A percentile compares a stretch with the other conserved stretches of the same genome.
phyloP scores from a whole-genome alignment of 2,329 filamentous ascomycete genomes.

The Aspergillus aculeatus region DNA sequence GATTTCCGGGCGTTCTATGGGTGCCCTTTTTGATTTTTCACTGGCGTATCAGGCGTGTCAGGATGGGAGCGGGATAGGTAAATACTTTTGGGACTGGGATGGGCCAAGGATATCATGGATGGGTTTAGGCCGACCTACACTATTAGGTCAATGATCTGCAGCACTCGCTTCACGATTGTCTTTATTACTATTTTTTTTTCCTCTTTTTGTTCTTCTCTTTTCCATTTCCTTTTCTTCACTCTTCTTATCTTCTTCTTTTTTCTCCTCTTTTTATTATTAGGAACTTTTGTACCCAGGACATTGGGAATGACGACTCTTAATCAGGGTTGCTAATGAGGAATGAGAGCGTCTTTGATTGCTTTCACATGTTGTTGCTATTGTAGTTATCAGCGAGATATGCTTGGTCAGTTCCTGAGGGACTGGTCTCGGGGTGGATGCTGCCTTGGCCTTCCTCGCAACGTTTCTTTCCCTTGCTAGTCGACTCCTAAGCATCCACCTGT shows the following conservation, averaged over 20 bases:
- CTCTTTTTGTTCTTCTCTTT: slow-evolving; percentile 9
- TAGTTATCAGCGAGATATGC: neutral
- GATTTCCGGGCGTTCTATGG: slow-evolving; percentile 23
- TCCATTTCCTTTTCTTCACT: slow-evolving; percentile 9
- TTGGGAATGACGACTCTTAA: neutral
- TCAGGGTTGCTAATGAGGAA: slow-evolving; percentile 2
- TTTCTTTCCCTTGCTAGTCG: neutral
- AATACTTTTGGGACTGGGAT: slow-evolving; percentile 19
- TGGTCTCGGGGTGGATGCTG: neutral
- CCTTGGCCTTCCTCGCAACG: neutral
- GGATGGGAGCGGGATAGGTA: slow-evolving; percentile 20
- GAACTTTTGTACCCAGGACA: slow-evolving; percentile 2
- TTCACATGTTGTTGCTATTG: neutral
- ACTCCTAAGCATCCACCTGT: neutral
- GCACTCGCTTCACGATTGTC: slow-evolving; percentile 26
- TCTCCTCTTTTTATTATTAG: slow-evolving; percentile 6
- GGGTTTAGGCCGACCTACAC: slow-evolving; percentile 12
- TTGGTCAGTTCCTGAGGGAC: neutral
- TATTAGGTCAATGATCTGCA: slow-evolving; percentile 12
- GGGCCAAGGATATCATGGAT: slow-evolving; percentile 14
- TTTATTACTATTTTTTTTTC: slow-evolving; percentile 18
- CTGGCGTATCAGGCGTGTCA: slow-evolving; percentile 26
- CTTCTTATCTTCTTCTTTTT: neutral
- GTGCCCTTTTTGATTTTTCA: slow-evolving; percentile 12
- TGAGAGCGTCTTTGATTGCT: neutral